Evolutionary conservation across 257 asterid species (phyloP).

Genomic region (Nicotiana benthamiana): DNA sequence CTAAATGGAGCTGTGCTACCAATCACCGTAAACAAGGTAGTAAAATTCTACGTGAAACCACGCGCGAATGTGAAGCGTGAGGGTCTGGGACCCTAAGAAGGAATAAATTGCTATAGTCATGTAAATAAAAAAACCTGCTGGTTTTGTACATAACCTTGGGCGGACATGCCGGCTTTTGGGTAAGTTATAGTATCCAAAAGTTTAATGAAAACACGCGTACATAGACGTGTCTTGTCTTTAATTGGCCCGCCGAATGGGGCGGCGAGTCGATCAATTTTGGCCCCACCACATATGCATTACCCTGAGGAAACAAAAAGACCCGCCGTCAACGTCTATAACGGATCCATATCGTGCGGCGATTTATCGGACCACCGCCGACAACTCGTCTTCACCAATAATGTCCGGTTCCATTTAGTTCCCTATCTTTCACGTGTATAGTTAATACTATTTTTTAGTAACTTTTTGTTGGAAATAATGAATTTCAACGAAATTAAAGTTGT

Average conservation of each 20-base stretch:
- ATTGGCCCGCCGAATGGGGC: neutral
- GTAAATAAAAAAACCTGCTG: neutral
- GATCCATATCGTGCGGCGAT: neutral
- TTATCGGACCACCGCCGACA: neutral
- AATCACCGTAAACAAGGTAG: too few species aligned
- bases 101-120: neutral
- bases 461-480: too few species aligned
- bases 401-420: neutral
- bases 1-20: too few species aligned
- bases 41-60: neutral
- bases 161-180: neutral
- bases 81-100: neutral
- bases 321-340: neutral
- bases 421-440: neutral
- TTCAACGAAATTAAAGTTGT: too few species aligned
- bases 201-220: neutral
- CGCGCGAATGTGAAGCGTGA: neutral
- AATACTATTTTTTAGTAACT: too few species aligned
- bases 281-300: neutral
- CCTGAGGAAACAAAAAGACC: neutral
- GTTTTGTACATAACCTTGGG: slow-evolving; percentile 4
- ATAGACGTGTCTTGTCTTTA: neutral
- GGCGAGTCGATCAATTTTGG: neutral
- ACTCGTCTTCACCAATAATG: neutral
- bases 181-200: neutral